Percentiles rank a stretch among this genome's conserved stretches.
These are phyloP conservation scores for Hymenoscyphus fructigenus DNA, from an alignment of 2,329 filamentous ascomycete species.

Conservation along the genomic window DNA sequence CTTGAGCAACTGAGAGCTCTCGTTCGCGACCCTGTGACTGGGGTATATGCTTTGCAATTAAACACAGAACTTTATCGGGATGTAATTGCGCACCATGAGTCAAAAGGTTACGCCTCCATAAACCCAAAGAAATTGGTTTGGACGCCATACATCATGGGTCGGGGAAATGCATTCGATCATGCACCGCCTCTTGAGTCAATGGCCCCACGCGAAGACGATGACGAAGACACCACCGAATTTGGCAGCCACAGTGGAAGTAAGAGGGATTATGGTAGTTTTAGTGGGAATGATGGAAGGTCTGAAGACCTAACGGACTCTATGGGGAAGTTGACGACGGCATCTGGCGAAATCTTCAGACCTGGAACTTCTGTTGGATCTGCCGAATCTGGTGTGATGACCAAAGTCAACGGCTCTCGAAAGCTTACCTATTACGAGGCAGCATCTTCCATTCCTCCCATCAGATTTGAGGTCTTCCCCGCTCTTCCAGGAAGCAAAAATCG, in stretches of 20 bases:
- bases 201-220: constrained; percentile 67
- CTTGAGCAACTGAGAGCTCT: constrained; percentile 87
- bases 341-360: constrained; percentile 22
- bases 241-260: constrained; percentile 24
- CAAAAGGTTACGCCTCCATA: constrained; percentile 82
- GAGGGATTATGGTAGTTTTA: constrained; percentile 29
- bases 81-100: constrained; percentile 86
- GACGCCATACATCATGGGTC: constrained; percentile 97
- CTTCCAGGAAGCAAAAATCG: constrained; percentile 51
- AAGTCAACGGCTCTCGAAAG: constrained; percentile 29
- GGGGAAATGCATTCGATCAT: constrained; percentile 80
- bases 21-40: constrained; percentile 84
- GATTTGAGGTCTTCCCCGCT: constrained; percentile 78
- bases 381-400: constrained; percentile 22
- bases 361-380: constrained; percentile 21
- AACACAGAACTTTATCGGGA: constrained; percentile 83
- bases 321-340: constrained; percentile 32
- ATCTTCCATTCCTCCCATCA: constrained; percentile 59
- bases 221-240: constrained; percentile 24
- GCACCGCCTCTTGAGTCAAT: constrained; percentile 81
- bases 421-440: constrained; percentile 33
- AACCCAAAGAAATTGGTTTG: constrained; percentile 80
- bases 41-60: constrained; percentile 83
- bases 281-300: constrained; percentile 26
- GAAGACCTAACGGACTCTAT: constrained; percentile 30